A percentile compares a stretch with the other conserved stretches of the same genome.
Conservation (phyloP, 345 rosid genomes). For the Eucalyptus decipiens region DNA sequence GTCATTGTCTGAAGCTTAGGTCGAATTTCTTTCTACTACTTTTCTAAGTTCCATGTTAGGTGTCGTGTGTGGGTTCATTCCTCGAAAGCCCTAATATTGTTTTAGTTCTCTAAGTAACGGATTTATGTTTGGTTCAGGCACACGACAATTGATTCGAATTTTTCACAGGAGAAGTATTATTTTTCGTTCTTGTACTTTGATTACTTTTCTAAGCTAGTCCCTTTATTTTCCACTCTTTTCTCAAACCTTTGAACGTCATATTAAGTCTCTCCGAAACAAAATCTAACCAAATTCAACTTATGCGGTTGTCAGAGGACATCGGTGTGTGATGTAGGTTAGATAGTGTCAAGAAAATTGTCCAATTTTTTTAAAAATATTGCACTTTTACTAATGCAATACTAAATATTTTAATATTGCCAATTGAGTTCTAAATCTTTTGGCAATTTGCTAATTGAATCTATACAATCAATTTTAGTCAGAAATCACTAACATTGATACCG, state of each 20-base stretch:
- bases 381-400: not conserved
- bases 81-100: not conserved
- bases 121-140: not conserved
- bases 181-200: not conserved
- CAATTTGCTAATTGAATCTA: not conserved
- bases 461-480: too few species aligned
- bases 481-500: not conserved
- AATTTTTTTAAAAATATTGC: too few species aligned
- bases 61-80: not conserved
- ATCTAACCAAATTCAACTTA: not conserved
- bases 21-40: not conserved
- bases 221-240: not conserved
- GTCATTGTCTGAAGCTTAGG: not conserved
- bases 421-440: too few species aligned
- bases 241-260: not conserved
- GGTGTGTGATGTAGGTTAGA: not conserved
- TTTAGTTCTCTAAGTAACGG: not conserved
- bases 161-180: not conserved
- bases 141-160: too few species aligned
- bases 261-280: not conserved
- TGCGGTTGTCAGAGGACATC: not conserved
- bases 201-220: not conserved
- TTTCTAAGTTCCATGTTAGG: not conserved
- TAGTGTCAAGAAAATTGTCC: not conserved
- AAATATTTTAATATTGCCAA: not conserved